Conservation (phyloP, 345 rosid species). For the Excoecaria cochinchinensis region DNA sequence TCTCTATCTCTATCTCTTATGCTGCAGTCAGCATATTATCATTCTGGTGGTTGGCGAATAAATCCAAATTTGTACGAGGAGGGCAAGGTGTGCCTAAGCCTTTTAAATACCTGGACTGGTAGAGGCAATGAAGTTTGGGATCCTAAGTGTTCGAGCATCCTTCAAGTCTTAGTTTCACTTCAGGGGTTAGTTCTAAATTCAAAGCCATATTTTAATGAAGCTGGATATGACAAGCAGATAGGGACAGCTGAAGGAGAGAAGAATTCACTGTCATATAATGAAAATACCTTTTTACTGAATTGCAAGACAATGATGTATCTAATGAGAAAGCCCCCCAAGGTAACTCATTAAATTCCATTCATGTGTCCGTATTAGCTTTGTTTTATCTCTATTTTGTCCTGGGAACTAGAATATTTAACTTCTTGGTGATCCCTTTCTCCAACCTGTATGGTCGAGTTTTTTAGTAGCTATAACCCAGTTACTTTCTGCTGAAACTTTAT, state of each 20-base stretch:
- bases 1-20: slow-evolving; percentile 11
- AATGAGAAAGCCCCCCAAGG: slow-evolving; percentile 89
- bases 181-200: slow-evolving; percentile 95
- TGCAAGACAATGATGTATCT: slow-evolving; percentile 97
- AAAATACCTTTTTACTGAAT: slow-evolving; percentile 81
- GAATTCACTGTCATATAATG: slow-evolving; percentile 86
- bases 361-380: not conserved
- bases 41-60: slow-evolving; percentile 97
- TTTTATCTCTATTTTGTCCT: not conserved
- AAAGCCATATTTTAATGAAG: slow-evolving; percentile 98
- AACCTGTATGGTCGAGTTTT: not conserved
- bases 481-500: not conserved
- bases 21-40: slow-evolving; percentile 85
- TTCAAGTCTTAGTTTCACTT: slow-evolving; percentile 95
- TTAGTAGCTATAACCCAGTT: not conserved
- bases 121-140: slow-evolving; percentile 98
- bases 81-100: slow-evolving; percentile 99
- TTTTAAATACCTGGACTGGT: slow-evolving; percentile 96
- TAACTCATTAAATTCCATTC: slow-evolving; percentile 18
- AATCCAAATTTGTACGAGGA: slow-evolving; percentile 95
- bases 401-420: not conserved
- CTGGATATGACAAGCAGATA: slow-evolving; percentile 90
- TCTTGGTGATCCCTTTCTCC: not conserved
- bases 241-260: slow-evolving; percentile 99
- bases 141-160: slow-evolving; percentile 89